Base-by-base conservation (phyloP, 805 yeast genomes). In the Lipomyces sp. region DNA sequence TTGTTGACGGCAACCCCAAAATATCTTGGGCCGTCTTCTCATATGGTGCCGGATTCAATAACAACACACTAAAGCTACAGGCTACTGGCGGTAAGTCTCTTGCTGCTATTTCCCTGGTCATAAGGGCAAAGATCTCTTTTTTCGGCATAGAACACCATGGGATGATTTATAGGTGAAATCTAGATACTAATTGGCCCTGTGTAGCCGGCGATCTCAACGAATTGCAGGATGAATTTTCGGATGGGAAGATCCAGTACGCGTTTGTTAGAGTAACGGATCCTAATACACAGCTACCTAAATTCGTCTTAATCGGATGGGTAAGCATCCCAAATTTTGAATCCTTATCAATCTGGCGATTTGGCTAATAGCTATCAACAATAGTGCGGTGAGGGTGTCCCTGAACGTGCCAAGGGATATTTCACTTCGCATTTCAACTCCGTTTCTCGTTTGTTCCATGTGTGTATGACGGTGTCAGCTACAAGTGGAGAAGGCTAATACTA, bases 361-460 rank as follows among this genome's bases (percentile, higher is more conserved):
- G 51, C 32, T 39, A 10, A 24, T 51, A 5, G 34, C 11, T 29
- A 11, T 5, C 32, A 8, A 13, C 24, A 24, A 24, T 48, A 70
- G 72, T 90, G 97, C 80, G 99, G 99, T 5, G 98, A 95, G 77
- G 90, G 94, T 64, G 93, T 97, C 30, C 96, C 98, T 30, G 80
- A 77, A 62, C 77, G 78, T 51, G 75, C 76, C 58, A 79, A 81
- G 66, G 80, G 81, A n/a, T 77, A 77, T 61, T 81, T 81, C 75
- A 79, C 76, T 69, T 75, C 82, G 29, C 83, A 81, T 70, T 76
- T 78, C 66, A 72, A 78, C 24, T 64, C 80, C 1, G 80, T 81
- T 15, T 77, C 82, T 13, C 75, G 75, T 62, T 73, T 76, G 66
- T 77, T 81, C 70, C 76, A 75, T 50, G 73, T 70, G 64, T 10